Conservation (phyloP, 148 eudicot species). For the Limonium bicolor region DNA sequence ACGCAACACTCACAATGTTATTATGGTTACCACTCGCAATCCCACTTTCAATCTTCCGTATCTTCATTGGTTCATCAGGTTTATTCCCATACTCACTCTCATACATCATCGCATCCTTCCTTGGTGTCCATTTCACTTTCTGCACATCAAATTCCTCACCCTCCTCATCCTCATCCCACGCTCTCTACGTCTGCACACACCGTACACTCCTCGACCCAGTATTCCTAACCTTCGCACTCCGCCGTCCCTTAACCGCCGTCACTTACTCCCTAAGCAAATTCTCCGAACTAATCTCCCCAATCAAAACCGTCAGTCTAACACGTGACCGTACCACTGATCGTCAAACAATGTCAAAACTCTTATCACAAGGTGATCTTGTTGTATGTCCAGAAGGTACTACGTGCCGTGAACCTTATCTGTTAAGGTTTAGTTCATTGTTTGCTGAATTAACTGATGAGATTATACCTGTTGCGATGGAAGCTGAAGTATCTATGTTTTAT, state of each 20-base stretch:
- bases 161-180: not conserved
- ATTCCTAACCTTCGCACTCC: conserved; percentile 33
- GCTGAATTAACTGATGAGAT: conserved; percentile 40
- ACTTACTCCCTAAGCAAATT: conserved; percentile 75
- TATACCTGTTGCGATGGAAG: conserved; percentile 29
- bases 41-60: conserved; percentile 35
- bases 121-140: conserved; percentile 32
- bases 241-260: conserved; percentile 58
- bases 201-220: conserved; percentile 80
- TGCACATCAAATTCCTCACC: not conserved
- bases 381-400: conserved; percentile 89
- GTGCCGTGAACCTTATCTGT: conserved; percentile 38
- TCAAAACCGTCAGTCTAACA: conserved; percentile 54
- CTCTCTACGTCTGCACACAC: conserved; percentile 56
- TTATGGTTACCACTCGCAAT: conserved; percentile 66
- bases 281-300: conserved; percentile 64
- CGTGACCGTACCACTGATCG: conserved; percentile 53
- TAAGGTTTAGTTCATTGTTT: conserved; percentile 34
- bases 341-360: conserved; percentile 34
- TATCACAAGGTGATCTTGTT: conserved; percentile 67
- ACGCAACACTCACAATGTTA: conserved; percentile 53
- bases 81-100: conserved; percentile 34
- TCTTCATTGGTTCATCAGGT: conserved; percentile 36
- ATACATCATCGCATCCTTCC: conserved; percentile 23
- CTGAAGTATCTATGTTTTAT: conserved; percentile 68